Percentiles rank a stretch among this genome's conserved stretches.
Evolutionary conservation across 2,329 filamentous ascomycete genomes (phyloP).

Genomic region (Gremmenia infestans): DNA sequence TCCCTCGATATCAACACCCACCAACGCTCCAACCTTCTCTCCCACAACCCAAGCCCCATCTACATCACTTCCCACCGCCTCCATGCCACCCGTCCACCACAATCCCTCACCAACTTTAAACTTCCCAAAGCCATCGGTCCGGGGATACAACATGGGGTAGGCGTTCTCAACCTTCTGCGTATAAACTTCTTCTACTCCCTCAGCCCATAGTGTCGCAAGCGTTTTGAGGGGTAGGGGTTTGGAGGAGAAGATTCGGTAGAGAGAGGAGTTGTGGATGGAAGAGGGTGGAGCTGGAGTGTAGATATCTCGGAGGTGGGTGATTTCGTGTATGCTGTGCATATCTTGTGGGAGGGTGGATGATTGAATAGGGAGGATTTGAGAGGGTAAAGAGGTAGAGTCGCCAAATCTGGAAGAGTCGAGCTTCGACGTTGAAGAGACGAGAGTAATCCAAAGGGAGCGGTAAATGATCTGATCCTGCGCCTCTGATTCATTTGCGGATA

Average conservation of each 20-base stretch:
- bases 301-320: conserved; percentile 8
- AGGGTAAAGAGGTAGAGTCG: neutral
- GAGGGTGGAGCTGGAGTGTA: neutral
- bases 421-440: conserved; percentile 2
- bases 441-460: conserved; percentile 5
- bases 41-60: conserved; percentile 12
- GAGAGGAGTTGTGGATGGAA: neutral
- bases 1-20: neutral
- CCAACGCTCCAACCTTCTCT: conserved; percentile 7
- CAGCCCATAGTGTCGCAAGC: neutral
- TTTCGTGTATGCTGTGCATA: conserved; percentile 8
- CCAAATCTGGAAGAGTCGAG: neutral
- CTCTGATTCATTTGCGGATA: neutral
- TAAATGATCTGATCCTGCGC: conserved; percentile 6
- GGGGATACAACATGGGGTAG: conserved; percentile 11
- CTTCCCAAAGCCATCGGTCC: neutral
- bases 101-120: conserved; percentile 11
- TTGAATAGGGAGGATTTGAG: conserved; percentile 1
- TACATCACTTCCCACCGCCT: conserved; percentile 9
- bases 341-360: neutral
- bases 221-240: neutral
- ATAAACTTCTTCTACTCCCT: neutral
- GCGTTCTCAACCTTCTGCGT: conserved; percentile 9
- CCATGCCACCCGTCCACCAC: conserved; percentile 9
- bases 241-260: conserved; percentile 12